phyloP scores from a whole-genome alignment of 2,329 filamentous ascomycete species.

The Exophiala sp. region DNA sequence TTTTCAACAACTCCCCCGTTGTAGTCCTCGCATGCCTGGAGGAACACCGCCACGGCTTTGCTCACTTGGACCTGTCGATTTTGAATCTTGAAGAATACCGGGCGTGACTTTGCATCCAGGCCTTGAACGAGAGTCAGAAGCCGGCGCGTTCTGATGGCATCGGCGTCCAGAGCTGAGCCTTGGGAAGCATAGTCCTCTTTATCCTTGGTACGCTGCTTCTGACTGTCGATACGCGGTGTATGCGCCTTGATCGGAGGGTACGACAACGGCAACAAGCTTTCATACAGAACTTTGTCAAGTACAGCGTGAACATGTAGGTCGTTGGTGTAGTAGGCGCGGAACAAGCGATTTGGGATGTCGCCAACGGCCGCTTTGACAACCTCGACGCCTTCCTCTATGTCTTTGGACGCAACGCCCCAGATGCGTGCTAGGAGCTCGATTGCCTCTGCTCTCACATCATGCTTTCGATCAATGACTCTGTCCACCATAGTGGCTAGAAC shows the following conservation, averaged over 20 bases:
- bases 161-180: constrained; percentile 37
- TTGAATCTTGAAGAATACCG: constrained; percentile 83
- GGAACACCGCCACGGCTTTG: constrained; percentile 65
- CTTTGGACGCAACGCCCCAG: constrained; percentile 88
- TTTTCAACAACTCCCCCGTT: constrained; percentile 78
- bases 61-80: constrained; percentile 68
- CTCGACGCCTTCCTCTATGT: constrained; percentile 78
- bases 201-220: constrained; percentile 47
- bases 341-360: constrained; percentile 74
- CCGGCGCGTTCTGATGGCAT: constrained; percentile 71
- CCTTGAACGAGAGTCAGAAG: constrained; percentile 75
- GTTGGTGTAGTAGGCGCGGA: constrained; percentile 85
- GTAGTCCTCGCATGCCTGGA: constrained; percentile 79
- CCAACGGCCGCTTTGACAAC: constrained; percentile 67
- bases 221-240: constrained; percentile 37
- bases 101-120: constrained; percentile 70
- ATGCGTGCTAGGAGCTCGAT: constrained; percentile 79
- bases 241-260: constrained; percentile 67
- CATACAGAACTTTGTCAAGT: constrained; percentile 77
- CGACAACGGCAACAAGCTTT: constrained; percentile 79
- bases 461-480: constrained; percentile 78
- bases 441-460: constrained; percentile 73
- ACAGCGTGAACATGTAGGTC: constrained; percentile 78
- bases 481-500: constrained; percentile 78
- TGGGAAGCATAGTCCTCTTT: constrained; percentile 36